Evolutionary conservation across 192 early-diverging fungal species (phyloP).

Genomic region (Jimgerdemannia lactiflua): DNA sequence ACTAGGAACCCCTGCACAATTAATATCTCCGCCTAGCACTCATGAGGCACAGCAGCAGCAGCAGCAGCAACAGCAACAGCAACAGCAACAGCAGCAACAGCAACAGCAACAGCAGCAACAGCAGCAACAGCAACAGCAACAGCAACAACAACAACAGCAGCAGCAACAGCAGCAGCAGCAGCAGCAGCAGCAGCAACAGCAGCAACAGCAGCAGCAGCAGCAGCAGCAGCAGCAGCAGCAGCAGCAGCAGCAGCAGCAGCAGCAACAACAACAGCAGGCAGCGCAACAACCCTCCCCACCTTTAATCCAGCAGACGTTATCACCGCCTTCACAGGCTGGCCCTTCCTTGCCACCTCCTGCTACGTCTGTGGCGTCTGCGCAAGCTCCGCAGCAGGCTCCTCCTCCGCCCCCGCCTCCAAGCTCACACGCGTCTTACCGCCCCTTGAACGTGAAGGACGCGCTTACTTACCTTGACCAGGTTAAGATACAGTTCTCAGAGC

Average conservation of each 20-base stretch:
- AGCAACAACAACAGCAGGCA: neutral
- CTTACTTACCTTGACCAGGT: constrained; percentile 96
- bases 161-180: no score
- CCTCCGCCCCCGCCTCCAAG: constrained; percentile 3
- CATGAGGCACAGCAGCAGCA: no score
- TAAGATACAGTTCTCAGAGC: constrained; percentile 86
- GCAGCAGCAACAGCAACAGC: no score
- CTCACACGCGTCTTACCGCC: constrained; percentile 35
- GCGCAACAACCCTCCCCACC: neutral
- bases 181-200: constrained; percentile 16
- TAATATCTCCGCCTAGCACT: no score
- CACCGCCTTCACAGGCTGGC: neutral
- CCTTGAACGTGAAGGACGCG: constrained; percentile 91
- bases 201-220: neutral
- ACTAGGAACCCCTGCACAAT: no score
- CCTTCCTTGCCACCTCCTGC: neutral
- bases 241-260: constrained; percentile 16
- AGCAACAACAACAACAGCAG: no score
- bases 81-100: no score
- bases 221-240: constrained; percentile 9
- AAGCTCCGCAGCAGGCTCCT: no score
- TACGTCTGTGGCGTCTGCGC: constrained; percentile 16
- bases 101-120: no score
- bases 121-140: no score
- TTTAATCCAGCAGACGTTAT: neutral